Conservation (phyloP, 768 basidiomycete species). For the Termitomyces bulborhizus region DNA sequence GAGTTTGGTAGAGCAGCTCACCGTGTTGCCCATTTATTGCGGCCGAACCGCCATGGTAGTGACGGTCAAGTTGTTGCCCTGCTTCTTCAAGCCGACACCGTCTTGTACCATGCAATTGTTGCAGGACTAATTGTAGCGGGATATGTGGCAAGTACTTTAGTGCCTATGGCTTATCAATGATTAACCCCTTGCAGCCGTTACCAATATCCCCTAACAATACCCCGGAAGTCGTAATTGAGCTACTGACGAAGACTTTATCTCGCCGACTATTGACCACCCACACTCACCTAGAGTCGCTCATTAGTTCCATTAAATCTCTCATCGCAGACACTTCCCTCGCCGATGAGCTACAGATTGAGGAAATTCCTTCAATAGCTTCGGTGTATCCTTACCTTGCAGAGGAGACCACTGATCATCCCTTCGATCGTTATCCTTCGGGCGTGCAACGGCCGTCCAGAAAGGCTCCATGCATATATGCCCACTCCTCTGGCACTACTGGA, state of each 20-base stretch:
- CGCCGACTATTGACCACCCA: slow-evolving; percentile 30
- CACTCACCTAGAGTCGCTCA: slow-evolving; percentile 21
- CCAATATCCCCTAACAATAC: slow-evolving; percentile 34
- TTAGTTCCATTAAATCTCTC: slow-evolving; percentile 21
- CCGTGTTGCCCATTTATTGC: slow-evolving; percentile 25
- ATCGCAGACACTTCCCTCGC: slow-evolving; percentile 21
- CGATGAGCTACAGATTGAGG: neutral
- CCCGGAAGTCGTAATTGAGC: slow-evolving; percentile 24
- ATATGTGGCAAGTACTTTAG: slow-evolving; percentile 16
- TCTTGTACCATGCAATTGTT: slow-evolving; percentile 30
- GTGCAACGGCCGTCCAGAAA: slow-evolving; percentile 11
- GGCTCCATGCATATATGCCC: slow-evolving; percentile 14
- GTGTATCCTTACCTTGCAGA: neutral
- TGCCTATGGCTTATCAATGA: neutral
- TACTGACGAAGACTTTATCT: slow-evolving; percentile 30
- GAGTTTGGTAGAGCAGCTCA: slow-evolving; percentile 29
- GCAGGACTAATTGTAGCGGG: slow-evolving; percentile 25
- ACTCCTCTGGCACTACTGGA: slow-evolving; percentile 41
- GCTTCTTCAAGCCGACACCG: slow-evolving; percentile 18
- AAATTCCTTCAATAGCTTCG: neutral
- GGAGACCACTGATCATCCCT: neutral
- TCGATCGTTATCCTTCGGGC: slow-evolving; percentile 20
- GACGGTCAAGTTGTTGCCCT: slow-evolving; percentile 28
- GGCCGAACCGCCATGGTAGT: slow-evolving; percentile 23
- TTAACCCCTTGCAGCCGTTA: slow-evolving; percentile 23